These are phyloP conservation scores for Globisporangium emineosum DNA, from an alignment of 352 stramenopile species.

Conservation along the genomic window DNA sequence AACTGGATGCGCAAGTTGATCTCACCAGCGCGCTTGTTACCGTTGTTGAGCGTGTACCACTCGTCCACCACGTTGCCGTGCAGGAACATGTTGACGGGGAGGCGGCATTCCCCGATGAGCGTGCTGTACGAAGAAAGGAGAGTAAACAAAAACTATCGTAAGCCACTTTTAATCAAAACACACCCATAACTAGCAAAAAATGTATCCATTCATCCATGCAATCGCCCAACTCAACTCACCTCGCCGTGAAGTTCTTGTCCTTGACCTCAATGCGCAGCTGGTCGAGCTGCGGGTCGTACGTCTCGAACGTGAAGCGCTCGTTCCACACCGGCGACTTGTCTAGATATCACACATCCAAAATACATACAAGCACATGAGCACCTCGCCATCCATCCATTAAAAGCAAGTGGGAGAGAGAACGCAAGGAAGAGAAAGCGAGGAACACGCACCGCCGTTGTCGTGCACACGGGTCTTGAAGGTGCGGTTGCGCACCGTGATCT, in stretches of 20 bases:
- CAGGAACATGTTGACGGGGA: slow-evolving; percentile 77
- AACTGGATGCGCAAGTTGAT: slow-evolving; percentile 84
- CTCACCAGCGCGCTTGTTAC: slow-evolving; percentile 52
- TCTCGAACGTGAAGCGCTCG: slow-evolving; percentile 75
- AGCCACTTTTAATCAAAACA: no score
- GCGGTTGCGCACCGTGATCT: slow-evolving; percentile 49
- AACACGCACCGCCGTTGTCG: slow-evolving; percentile 79
- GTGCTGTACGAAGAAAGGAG: slow-evolving; percentile 39
- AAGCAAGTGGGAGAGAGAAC: no score
- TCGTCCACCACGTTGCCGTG: slow-evolving; percentile 64
- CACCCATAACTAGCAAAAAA: no score
- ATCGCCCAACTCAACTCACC: no score
- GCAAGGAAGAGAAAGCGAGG: no score
- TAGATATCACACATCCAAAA: slow-evolving; percentile 12
- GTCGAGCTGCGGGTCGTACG: slow-evolving; percentile 71
- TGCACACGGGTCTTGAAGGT: slow-evolving; percentile 77
- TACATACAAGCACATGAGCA: background rate
- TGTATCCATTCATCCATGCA: no score
- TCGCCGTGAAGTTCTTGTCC: slow-evolving; percentile 81
- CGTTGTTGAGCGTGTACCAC: slow-evolving; percentile 80
- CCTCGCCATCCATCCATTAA: no score
- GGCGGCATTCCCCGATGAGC: slow-evolving; percentile 65
- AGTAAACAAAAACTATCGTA: no score
- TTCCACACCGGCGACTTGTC: slow-evolving; percentile 78
- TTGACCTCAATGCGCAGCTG: slow-evolving; percentile 76